phyloP scores from a whole-genome alignment of 345 rosid genomes.

The Gossypium sturtianum region DNA sequence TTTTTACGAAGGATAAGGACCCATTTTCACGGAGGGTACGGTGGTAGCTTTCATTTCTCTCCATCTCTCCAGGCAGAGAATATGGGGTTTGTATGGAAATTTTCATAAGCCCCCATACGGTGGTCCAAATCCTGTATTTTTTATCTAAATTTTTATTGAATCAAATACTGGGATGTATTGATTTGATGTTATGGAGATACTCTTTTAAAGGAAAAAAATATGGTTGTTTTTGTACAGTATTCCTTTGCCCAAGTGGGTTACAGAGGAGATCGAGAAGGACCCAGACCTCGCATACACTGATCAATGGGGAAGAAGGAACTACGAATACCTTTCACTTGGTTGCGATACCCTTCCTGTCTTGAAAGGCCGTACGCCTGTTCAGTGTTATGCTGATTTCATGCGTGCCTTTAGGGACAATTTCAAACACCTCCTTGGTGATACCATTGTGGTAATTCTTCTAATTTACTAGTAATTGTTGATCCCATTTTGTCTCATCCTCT shows the following conservation, averaged over 20 bases:
- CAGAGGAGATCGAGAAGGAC: slow-evolving; percentile 69
- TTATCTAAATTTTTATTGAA: too few species aligned
- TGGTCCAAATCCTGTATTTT: background rate
- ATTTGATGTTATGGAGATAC: background rate
- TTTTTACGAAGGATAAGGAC: background rate
- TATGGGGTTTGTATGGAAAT: background rate
- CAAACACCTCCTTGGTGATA: slow-evolving; percentile 72
- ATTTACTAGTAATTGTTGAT: background rate
- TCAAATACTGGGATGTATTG: too few species aligned
- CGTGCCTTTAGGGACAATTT: slow-evolving; percentile 85
- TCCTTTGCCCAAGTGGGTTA: slow-evolving; percentile 83
- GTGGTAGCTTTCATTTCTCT: background rate
- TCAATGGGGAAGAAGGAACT: slow-evolving; percentile 97
- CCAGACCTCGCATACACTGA: slow-evolving; percentile 90
- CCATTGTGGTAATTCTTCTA: slow-evolving; percentile 64
- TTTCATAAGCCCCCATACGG: background rate
- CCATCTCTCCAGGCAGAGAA: background rate
- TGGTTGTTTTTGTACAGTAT: slow-evolving; percentile 35
- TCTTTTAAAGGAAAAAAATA: background rate
- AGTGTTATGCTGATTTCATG: slow-evolving; percentile 93
- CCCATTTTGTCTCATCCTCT: background rate
- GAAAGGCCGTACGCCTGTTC: slow-evolving; percentile 84
- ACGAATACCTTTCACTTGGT: slow-evolving; percentile 83
- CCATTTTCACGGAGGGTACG: background rate
- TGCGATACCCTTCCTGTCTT: slow-evolving; percentile 84